Evolutionary conservation across 2,329 filamentous ascomycete species (phyloP).

Genomic region (Trichoderma atrobrunneum): DNA sequence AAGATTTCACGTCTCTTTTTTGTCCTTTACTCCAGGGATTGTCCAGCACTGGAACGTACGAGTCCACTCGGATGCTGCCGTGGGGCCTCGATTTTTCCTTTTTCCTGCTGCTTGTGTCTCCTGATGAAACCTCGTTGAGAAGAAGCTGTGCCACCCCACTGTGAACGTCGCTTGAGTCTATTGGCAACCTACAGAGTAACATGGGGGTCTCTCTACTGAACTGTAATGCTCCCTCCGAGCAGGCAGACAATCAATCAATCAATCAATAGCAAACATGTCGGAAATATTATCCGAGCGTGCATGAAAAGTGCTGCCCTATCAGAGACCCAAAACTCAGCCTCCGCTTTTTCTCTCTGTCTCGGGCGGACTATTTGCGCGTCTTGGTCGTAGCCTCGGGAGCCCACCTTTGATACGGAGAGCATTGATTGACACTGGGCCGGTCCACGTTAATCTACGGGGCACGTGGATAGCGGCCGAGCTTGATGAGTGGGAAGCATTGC

Average conservation of each 20-base stretch:
- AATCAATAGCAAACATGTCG: background rate
- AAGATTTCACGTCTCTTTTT: background rate
- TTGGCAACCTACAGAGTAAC: background rate
- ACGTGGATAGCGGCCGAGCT: background rate
- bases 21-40: background rate
- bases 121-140: background rate
- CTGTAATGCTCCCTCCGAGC: background rate
- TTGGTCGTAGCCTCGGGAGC: background rate
- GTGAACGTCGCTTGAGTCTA: background rate
- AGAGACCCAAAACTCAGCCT: background rate
- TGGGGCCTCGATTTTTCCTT: background rate
- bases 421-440: background rate
- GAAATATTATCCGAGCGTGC: constrained; percentile 18
- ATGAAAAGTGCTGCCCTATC: background rate
- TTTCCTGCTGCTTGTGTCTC: background rate
- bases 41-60: background rate
- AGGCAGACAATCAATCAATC: background rate
- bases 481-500: background rate
- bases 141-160: background rate
- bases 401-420: background rate
- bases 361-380: constrained; percentile 11
- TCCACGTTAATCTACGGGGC: background rate
- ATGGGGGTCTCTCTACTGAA: background rate
- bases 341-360: background rate
- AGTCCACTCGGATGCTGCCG: constrained; percentile 8